phyloP scores from a whole-genome alignment of 2,329 filamentous ascomycete species.

The Xylaria hypoxylon region DNA sequence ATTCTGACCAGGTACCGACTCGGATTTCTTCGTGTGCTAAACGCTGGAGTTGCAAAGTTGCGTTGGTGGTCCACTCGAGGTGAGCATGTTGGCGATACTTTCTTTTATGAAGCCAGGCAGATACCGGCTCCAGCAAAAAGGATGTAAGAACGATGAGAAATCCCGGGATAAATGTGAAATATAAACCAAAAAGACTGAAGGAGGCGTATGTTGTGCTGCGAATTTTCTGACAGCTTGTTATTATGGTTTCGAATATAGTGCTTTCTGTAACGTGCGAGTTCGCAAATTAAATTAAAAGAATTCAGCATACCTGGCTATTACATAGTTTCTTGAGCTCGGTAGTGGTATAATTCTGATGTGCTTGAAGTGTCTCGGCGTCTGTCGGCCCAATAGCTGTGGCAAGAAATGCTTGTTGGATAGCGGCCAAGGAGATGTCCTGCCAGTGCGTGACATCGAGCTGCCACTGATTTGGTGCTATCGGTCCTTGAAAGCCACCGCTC shows the following conservation, averaged over 20 bases:
- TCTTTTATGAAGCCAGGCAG: slow-evolving; percentile 30
- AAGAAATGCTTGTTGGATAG: slow-evolving; percentile 1
- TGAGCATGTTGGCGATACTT: slow-evolving; percentile 34
- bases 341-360: neutral
- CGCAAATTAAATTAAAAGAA: too few species aligned
- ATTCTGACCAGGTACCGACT: slow-evolving; percentile 31
- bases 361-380: neutral
- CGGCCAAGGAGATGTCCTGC: slow-evolving; percentile 5
- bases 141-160: slow-evolving; percentile 39
- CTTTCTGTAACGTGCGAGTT: too few species aligned
- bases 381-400: slow-evolving; percentile 1
- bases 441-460: slow-evolving; percentile 22
- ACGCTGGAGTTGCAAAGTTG: slow-evolving; percentile 45
- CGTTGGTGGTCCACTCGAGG: slow-evolving; percentile 45
- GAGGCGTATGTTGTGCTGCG: slow-evolving; percentile 39
- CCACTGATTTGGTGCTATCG: slow-evolving; percentile 23
- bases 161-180: slow-evolving; percentile 41
- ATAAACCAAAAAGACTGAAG: slow-evolving; percentile 47
- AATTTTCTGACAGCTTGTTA: slow-evolving; percentile 45
- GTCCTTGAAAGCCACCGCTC: too few species aligned
- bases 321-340: slow-evolving; percentile 7
- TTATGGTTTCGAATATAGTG: neutral
- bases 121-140: slow-evolving; percentile 37
- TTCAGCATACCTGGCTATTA: slow-evolving; percentile 26
- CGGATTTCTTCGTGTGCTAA: slow-evolving; percentile 44